Percentiles rank a stretch among this genome's conserved stretches.
Conservation (phyloP, 495 filamentous ascomycete genomes). For the Diplogelasinospora grovesii region DNA sequence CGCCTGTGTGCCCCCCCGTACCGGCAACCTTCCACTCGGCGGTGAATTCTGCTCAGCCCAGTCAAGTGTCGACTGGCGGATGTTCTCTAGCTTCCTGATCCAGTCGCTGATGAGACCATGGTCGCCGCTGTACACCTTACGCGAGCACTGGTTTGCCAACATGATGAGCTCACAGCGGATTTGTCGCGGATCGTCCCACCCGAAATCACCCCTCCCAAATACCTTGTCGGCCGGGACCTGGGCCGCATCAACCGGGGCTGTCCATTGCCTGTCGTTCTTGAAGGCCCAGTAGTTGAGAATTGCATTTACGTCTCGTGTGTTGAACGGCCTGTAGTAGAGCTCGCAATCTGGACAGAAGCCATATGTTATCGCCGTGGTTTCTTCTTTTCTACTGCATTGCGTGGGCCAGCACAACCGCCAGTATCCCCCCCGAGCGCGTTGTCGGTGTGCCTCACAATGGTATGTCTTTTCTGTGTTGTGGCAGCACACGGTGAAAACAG, state of each 20-base stretch:
- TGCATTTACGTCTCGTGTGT: neutral
- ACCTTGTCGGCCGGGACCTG: constrained; percentile 1
- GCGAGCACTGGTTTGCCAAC: neutral
- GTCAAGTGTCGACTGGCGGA: too few relatives aligned
- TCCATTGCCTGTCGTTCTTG: constrained; percentile 3
- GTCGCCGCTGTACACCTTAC: too few relatives aligned
- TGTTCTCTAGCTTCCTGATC: too few relatives aligned
- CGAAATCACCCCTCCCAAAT: neutral
- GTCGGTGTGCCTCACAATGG: neutral
- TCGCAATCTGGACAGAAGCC: constrained; percentile 12
- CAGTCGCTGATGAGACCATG: too few relatives aligned
- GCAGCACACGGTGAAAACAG: constrained; percentile 15
- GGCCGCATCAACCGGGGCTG: constrained; percentile 1
- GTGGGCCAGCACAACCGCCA: neutral
- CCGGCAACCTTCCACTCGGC: too few relatives aligned
- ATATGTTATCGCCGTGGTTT: neutral
- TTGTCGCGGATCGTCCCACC: neutral
- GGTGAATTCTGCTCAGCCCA: too few relatives aligned
- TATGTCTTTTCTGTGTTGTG: neutral
- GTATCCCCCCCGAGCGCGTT: neutral
- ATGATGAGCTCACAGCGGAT: neutral
- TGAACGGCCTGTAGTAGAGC: constrained; percentile 1
- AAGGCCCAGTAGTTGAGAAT: constrained; percentile 15
- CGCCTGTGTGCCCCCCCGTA: too few relatives aligned
- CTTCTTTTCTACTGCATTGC: neutral